Conservation (phyloP, 2,329 filamentous ascomycete genomes). For the Nothophoma quercina region DNA sequence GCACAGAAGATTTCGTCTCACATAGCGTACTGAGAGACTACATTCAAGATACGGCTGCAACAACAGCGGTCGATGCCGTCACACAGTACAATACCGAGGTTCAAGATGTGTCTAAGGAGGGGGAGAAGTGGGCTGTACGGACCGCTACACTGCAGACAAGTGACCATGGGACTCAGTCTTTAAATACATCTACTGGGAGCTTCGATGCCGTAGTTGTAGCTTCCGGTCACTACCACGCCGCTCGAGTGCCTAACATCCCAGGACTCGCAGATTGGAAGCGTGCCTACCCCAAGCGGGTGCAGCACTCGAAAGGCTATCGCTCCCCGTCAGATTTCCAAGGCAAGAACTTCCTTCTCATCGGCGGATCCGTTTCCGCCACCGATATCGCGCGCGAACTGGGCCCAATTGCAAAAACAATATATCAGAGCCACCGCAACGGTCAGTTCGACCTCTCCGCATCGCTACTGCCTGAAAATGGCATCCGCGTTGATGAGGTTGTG, state of each 20-base stretch:
- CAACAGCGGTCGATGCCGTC: constrained; percentile 58
- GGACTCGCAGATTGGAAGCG: constrained; percentile 58
- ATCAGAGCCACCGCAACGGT: constrained; percentile 67
- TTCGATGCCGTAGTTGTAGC: constrained; percentile 64
- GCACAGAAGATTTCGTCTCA: constrained; percentile 66
- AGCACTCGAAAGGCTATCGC: constrained; percentile 62
- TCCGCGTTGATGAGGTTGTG: constrained; percentile 61
- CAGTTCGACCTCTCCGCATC: constrained; percentile 64
- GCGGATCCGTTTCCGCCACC: constrained; percentile 62
- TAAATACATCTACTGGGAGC: constrained; percentile 25
- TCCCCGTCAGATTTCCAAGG: constrained; percentile 57
- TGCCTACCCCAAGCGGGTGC: constrained; percentile 54
- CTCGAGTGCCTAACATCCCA: constrained; percentile 58
- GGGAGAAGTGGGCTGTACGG: constrained; percentile 60
- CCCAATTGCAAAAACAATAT: constrained; percentile 54
- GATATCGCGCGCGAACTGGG: constrained; percentile 64
- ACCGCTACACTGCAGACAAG: constrained; percentile 54
- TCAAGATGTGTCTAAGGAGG: constrained; percentile 58
- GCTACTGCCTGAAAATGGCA: constrained; percentile 62
- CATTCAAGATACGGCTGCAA: constrained; percentile 64
- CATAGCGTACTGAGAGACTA: constrained; percentile 67
- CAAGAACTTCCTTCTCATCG: constrained; percentile 66
- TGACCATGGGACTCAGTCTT: constrained; percentile 19
- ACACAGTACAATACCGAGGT: constrained; percentile 69
- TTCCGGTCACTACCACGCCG: constrained; percentile 63